Conservation (phyloP, 2,329 filamentous ascomycete species). For the Pezicula neosporulosa region DNA sequence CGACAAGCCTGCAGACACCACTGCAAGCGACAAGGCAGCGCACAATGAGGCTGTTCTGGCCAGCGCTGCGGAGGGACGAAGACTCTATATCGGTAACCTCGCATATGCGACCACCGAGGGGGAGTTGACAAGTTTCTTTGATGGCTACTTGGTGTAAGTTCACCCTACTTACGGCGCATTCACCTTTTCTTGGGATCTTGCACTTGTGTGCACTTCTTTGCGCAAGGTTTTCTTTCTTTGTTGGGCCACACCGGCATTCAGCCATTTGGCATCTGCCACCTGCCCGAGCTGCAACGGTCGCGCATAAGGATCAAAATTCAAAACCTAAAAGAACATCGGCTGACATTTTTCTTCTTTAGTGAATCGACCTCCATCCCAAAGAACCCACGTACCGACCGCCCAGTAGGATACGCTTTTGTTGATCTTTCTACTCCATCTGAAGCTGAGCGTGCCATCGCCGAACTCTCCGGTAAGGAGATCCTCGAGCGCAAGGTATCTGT, state of each 20-base stretch:
- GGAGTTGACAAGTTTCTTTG: slow-evolving; percentile 99
- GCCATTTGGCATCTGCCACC: not conserved
- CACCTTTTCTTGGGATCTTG: not conserved
- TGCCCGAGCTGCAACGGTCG: not conserved
- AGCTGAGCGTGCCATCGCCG: slow-evolving; percentile 90
- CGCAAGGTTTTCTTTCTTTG: not conserved
- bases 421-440: slow-evolving; percentile 92
- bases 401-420: slow-evolving; percentile 98
- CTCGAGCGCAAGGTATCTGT: slow-evolving; percentile 99
- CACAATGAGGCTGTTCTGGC: slow-evolving; percentile 90
- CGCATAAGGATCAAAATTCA: not conserved
- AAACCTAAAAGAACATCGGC: slow-evolving; percentile 10
- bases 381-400: slow-evolving; percentile 97
- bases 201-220: not conserved
- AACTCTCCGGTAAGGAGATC: slow-evolving; percentile 96
- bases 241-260: not conserved
- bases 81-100: slow-evolving; percentile 99
- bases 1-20: slow-evolving; percentile 48
- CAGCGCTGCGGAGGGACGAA: slow-evolving; percentile 97
- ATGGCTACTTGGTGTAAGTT: slow-evolving; percentile 97
- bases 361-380: slow-evolving; percentile 99
- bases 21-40: slow-evolving; percentile 58
- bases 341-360: slow-evolving; percentile 48
- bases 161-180: not conserved
- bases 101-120: slow-evolving; percentile 99